These are phyloP conservation scores for Fusarium sp. DNA, from an alignment of 2,329 filamentous ascomycete genomes.

Conservation along the genomic window DNA sequence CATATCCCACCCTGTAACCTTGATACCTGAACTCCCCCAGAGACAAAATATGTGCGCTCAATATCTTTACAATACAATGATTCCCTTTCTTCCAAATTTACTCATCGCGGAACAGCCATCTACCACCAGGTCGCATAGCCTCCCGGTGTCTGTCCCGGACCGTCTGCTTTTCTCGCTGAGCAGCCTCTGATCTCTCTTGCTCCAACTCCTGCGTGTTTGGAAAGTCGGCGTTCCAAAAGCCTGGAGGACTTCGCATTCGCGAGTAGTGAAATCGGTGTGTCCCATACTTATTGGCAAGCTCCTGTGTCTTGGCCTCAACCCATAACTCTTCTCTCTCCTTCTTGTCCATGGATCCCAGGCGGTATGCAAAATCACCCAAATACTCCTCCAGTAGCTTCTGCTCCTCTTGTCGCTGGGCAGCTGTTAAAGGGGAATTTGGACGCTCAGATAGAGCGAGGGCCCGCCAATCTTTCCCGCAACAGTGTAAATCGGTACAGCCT, in stretches of 20 bases:
- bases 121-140: constrained; percentile 78
- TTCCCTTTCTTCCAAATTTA: constrained; percentile 43
- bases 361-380: constrained; percentile 67
- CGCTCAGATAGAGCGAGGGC: constrained; percentile 68
- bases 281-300: constrained; percentile 78
- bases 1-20: background rate
- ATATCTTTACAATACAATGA: background rate
- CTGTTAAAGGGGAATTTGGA: constrained; percentile 49
- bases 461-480: constrained; percentile 78
- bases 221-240: constrained; percentile 92
- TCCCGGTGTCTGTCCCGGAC: constrained; percentile 81
- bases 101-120: constrained; percentile 87
- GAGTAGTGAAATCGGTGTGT: constrained; percentile 80
- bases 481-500: constrained; percentile 78
- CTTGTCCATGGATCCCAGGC: constrained; percentile 64
- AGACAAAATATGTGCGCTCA: background rate
- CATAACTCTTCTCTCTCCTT: constrained; percentile 73
- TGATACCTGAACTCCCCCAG: background rate
- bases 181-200: constrained; percentile 71
- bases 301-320: constrained; percentile 77
- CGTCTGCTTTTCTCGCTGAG: constrained; percentile 68
- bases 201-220: constrained; percentile 84
- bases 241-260: constrained; percentile 78
- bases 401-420: constrained; percentile 53
- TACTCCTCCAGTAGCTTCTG: constrained; percentile 63